A percentile compares a stretch with the other conserved stretches of the same genome.
These are phyloP conservation scores for Spinacia oleracea DNA, from an alignment of 179 eudicot genomes.

Conservation along the genomic window DNA sequence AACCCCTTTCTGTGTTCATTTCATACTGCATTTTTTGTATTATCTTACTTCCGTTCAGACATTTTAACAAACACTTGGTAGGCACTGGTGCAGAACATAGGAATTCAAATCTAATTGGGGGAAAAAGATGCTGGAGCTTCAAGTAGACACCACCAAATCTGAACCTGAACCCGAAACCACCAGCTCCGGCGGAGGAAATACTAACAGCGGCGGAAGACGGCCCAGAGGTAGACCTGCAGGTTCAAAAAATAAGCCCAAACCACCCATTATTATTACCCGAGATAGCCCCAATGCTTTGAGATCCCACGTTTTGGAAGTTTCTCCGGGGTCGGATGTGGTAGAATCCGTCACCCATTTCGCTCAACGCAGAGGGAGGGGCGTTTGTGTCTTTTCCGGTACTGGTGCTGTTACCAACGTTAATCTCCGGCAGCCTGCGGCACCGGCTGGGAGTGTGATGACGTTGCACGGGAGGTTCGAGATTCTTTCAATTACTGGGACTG, in stretches of 20 bases:
- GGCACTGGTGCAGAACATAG: background rate
- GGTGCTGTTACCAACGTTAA: slow-evolving; percentile 38
- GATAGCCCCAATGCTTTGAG: slow-evolving; percentile 39
- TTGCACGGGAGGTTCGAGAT: slow-evolving; percentile 40
- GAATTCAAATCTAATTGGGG: background rate
- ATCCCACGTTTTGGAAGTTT: slow-evolving; percentile 39
- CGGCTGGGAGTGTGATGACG: slow-evolving; percentile 33
- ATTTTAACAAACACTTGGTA: slow-evolving; percentile 25
- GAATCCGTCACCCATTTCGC: slow-evolving; percentile 38
- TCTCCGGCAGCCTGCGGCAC: slow-evolving; percentile 34
- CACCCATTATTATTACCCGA: slow-evolving; percentile 38
- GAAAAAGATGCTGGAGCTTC: slow-evolving; percentile 19
- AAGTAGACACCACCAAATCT: slow-evolving; percentile 18
- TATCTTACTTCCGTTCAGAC: background rate
- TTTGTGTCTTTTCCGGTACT: slow-evolving; percentile 35
- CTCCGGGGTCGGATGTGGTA: slow-evolving; percentile 32
- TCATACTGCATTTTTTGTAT: background rate
- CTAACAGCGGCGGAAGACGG: slow-evolving; percentile 21
- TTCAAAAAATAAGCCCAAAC: slow-evolving; percentile 38
- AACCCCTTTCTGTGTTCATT: background rate
- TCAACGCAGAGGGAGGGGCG: slow-evolving; percentile 35
- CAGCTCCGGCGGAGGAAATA: slow-evolving; percentile 26
- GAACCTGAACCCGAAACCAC: slow-evolving; percentile 24
- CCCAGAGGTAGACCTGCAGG: slow-evolving; percentile 38
- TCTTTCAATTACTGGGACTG: slow-evolving; percentile 34